Evolutionary conservation across 352 stramenopile genomes (phyloP).

Genomic region (Globisporangium yorkense): DNA sequence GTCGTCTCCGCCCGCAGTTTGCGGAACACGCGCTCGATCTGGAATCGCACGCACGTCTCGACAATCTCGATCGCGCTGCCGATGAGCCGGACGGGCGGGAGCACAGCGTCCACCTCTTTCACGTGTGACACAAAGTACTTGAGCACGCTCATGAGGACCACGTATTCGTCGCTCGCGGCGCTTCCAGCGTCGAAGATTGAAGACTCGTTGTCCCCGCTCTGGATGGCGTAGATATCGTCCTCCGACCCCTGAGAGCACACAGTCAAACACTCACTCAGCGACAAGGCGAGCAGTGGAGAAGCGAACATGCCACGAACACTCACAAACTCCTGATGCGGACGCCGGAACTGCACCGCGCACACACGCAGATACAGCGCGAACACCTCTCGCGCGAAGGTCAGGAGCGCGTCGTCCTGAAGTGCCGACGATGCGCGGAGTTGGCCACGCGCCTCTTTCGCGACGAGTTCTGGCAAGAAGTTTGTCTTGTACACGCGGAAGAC

Average conservation of each 20-base stretch:
- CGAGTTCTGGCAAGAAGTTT: slow-evolving; percentile 53
- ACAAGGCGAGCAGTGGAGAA: not conserved
- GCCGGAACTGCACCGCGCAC: slow-evolving; percentile 49
- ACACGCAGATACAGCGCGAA: slow-evolving; percentile 52
- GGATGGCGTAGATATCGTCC: slow-evolving; percentile 35
- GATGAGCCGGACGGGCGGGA: slow-evolving; percentile 50
- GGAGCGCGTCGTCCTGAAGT: slow-evolving; percentile 57
- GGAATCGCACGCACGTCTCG: slow-evolving; percentile 64
- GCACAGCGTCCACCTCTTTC: slow-evolving; percentile 42
- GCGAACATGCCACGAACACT: not conserved
- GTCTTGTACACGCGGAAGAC: slow-evolving; percentile 66
- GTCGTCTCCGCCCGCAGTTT: slow-evolving; percentile 53
- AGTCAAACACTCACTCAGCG: not conserved
- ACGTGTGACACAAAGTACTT: slow-evolving; percentile 70
- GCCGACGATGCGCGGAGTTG: slow-evolving; percentile 32
- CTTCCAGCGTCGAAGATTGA: slow-evolving; percentile 16
- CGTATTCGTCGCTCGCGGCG: slow-evolving; percentile 48
- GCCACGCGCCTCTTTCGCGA: slow-evolving; percentile 26
- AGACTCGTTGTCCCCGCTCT: slow-evolving; percentile 16
- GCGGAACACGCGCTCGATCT: slow-evolving; percentile 71
- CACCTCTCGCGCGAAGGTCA: slow-evolving; percentile 63
- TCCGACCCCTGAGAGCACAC: slow-evolving; percentile 31
- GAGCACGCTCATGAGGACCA: slow-evolving; percentile 79
- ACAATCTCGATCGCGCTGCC: slow-evolving; percentile 44
- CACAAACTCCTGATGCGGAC: slow-evolving; percentile 56